Conservation (phyloP, 306 rosid species). For the Herpetospermum pedunculosum region DNA sequence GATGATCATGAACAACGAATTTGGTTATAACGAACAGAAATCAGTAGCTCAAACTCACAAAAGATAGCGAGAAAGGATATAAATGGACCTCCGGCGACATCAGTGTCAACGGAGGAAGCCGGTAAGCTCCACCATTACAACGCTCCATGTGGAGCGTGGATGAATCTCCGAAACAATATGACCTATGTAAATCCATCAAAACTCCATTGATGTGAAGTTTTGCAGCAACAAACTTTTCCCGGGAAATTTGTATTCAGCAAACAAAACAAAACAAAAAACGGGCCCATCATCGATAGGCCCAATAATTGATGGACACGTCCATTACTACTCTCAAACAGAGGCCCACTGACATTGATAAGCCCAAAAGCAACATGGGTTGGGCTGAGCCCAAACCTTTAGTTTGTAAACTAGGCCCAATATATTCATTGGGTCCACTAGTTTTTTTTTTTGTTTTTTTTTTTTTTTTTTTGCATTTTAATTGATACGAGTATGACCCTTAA, state of each 20-base stretch:
- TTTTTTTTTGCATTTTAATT: no score
- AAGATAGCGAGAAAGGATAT: not conserved
- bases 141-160: not conserved
- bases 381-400: not conserved
- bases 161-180: not conserved
- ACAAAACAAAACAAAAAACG: no score
- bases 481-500: no score
- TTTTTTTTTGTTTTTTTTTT: no score
- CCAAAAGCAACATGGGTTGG: not conserved
- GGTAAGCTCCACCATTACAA: not conserved
- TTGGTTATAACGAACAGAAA: not conserved
- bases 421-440: not conserved
- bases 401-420: not conserved
- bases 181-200: not conserved
- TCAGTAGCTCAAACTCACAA: not conserved
- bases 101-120: not conserved
- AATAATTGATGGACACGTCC: not conserved
- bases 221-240: not conserved
- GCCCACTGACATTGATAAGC: not conserved
- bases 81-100: not conserved
- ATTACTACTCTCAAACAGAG: not conserved
- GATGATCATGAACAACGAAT: not conserved
- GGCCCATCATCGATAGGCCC: no score
- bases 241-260: no score
- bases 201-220: no score